phyloP scores from a whole-genome alignment of 352 stramenopile species.

The Phytophthora sojae region DNA sequence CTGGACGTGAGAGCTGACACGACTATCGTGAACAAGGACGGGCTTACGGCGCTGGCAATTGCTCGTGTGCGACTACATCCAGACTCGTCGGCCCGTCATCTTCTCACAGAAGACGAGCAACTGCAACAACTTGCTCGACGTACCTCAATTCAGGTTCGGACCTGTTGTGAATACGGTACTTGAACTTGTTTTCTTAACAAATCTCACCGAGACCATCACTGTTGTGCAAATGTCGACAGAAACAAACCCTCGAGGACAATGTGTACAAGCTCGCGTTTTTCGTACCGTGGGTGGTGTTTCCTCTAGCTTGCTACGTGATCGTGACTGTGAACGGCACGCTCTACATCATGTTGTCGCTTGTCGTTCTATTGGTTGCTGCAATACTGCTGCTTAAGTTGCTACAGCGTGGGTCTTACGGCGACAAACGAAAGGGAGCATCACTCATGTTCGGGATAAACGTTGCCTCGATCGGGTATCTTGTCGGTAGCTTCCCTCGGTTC shows the following conservation, averaged over 20 bases:
- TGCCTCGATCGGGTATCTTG: slow-evolving; percentile 73
- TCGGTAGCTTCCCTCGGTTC: slow-evolving; percentile 52
- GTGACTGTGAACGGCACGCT: slow-evolving; percentile 38
- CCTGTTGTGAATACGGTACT: background rate
- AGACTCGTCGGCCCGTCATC: slow-evolving; percentile 47
- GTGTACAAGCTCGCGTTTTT: slow-evolving; percentile 81
- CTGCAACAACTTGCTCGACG: slow-evolving; percentile 51
- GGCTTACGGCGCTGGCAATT: slow-evolving; percentile 61
- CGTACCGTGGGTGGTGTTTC: slow-evolving; percentile 75
- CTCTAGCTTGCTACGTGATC: slow-evolving; percentile 50
- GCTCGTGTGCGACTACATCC: slow-evolving; percentile 43
- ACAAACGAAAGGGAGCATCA: slow-evolving; percentile 77
- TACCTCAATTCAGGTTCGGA: slow-evolving; percentile 50
- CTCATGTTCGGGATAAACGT: slow-evolving; percentile 83
- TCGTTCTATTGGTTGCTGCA: slow-evolving; percentile 39
- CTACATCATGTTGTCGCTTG: slow-evolving; percentile 50
- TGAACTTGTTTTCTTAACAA: background rate
- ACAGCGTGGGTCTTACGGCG: slow-evolving; percentile 68
- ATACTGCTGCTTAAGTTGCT: slow-evolving; percentile 60
- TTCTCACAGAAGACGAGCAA: slow-evolving; percentile 66
- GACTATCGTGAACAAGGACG: slow-evolving; percentile 49
- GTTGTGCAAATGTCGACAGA: slow-evolving; percentile 35
- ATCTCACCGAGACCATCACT: background rate
- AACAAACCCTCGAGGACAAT: slow-evolving; percentile 67
- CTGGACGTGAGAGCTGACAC: slow-evolving; percentile 64